Evolutionary conservation across 805 yeast genomes (phyloP).

Genomic region (Candida ascalaphidarum): DNA sequence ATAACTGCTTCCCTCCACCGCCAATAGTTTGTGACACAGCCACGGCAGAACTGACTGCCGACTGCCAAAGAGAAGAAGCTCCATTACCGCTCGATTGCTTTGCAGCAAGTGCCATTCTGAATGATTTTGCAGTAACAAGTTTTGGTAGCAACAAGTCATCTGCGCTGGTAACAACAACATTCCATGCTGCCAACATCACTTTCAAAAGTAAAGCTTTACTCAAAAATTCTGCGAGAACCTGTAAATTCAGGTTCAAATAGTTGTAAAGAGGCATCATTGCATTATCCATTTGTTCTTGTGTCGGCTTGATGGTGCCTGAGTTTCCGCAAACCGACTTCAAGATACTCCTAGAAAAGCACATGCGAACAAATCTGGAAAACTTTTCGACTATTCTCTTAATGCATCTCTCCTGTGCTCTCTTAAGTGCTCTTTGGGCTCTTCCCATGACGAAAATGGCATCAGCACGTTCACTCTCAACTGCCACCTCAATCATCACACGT

Average conservation of each 20-base stretch:
- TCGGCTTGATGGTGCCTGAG: slow-evolving; percentile 35
- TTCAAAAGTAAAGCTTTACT: slow-evolving; percentile 47
- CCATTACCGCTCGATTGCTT: slow-evolving; percentile 4
- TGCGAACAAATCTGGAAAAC: slow-evolving; percentile 56
- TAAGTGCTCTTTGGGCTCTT: slow-evolving; percentile 57
- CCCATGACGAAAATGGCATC: slow-evolving; percentile 82
- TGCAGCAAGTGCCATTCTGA: slow-evolving; percentile 17
- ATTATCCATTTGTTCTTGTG: slow-evolving; percentile 44
- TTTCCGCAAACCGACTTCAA: slow-evolving; percentile 48
- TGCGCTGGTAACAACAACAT: slow-evolving; percentile 56
- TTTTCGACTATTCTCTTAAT: slow-evolving; percentile 65
- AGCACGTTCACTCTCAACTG: slow-evolving; percentile 69
- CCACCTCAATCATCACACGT: slow-evolving; percentile 51
- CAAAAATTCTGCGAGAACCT: slow-evolving; percentile 51
- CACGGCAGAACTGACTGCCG: slow-evolving; percentile 39
- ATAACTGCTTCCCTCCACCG: slow-evolving; percentile 49
- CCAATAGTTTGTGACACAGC: slow-evolving; percentile 36
- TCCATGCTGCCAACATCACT: slow-evolving; percentile 78
- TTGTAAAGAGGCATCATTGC: slow-evolving; percentile 69
- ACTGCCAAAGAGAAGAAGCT: slow-evolving; percentile 25
- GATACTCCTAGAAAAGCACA: slow-evolving; percentile 48
- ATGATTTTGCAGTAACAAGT: slow-evolving; percentile 37
- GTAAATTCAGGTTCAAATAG: slow-evolving; percentile 60
- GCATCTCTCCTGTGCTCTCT: slow-evolving; percentile 57
- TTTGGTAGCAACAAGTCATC: slow-evolving; percentile 73